These are phyloP conservation scores for Boletellus sp. DNA, from an alignment of 768 basidiomycete species.

Conservation along the genomic window DNA sequence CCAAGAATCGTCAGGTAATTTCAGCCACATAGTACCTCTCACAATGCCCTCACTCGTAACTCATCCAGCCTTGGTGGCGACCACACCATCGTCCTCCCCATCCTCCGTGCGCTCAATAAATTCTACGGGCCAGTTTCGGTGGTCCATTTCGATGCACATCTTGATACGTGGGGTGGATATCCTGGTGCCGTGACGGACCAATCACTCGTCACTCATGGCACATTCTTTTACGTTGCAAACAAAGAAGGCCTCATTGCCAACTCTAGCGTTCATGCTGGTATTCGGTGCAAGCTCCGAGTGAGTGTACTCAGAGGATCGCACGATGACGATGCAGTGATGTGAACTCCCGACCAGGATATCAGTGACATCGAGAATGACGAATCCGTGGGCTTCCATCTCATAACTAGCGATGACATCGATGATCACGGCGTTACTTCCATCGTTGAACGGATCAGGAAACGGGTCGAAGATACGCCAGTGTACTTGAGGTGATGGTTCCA, in stretches of 20 bases:
- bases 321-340: not conserved
- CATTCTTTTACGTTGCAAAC: constrained; percentile 78
- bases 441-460: constrained; percentile 61
- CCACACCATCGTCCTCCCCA: constrained; percentile 84
- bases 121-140: constrained; percentile 80
- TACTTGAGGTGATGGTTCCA: constrained; percentile 55
- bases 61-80: constrained; percentile 64
- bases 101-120: constrained; percentile 73
- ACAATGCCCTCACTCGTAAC: not conserved
- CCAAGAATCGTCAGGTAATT: constrained; percentile 67
- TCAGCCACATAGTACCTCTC: not conserved
- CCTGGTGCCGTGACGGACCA: constrained; percentile 47
- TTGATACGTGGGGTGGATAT: constrained; percentile 55
- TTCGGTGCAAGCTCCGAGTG: constrained; percentile 70
- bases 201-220: constrained; percentile 76
- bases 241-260: constrained; percentile 75
- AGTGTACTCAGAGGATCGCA: constrained; percentile 21
- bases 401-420: constrained; percentile 81
- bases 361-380: constrained; percentile 57
- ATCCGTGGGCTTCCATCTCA: constrained; percentile 72
- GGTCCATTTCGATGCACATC: constrained; percentile 79
- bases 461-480: constrained; percentile 72
- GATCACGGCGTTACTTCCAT: constrained; percentile 71
- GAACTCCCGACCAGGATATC: constrained; percentile 11
- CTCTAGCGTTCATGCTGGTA: constrained; percentile 78